Evolutionary conservation across 2,329 filamentous ascomycete species (phyloP).

Genomic region (Venturia aucupariae): DNA sequence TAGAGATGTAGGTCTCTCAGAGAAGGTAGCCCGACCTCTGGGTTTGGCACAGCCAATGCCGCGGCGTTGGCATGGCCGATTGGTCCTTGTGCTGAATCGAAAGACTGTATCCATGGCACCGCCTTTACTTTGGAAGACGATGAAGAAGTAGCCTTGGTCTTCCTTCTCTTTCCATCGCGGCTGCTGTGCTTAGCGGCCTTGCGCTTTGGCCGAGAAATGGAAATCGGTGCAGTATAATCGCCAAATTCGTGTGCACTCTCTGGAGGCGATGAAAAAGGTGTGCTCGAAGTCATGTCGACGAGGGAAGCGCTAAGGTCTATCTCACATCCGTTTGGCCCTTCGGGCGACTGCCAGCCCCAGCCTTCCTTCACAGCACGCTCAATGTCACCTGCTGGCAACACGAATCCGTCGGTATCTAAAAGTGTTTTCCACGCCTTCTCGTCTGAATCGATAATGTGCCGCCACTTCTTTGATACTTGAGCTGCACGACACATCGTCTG

Average conservation of each 20-base stretch:
- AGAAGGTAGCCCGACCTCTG: constrained; percentile 66
- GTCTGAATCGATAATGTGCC: constrained; percentile 80
- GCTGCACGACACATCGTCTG: constrained; percentile 82
- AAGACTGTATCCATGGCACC: constrained; percentile 38
- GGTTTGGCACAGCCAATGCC: constrained; percentile 71
- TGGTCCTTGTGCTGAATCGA: constrained; percentile 62
- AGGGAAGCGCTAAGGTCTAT: constrained; percentile 56
- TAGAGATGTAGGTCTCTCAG: constrained; percentile 82
- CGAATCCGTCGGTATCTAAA: constrained; percentile 75
- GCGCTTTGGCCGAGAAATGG: constrained; percentile 28
- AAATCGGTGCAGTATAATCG: not conserved
- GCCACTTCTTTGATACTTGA: constrained; percentile 91
- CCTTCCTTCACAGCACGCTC: constrained; percentile 79
- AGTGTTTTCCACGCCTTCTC: constrained; percentile 94
- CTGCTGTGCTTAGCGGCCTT: constrained; percentile 22
- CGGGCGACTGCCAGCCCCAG: constrained; percentile 95
- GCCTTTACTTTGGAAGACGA: constrained; percentile 31
- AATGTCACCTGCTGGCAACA: constrained; percentile 70
- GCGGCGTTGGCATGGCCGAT: constrained; percentile 80
- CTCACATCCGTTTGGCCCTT: constrained; percentile 65
- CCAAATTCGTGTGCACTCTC: constrained; percentile 5
- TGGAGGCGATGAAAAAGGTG: constrained; percentile 20
- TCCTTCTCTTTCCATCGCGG: constrained; percentile 32
- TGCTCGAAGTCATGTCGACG: constrained; percentile 31
- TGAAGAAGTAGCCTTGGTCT: constrained; percentile 43